A percentile compares a stretch with the other conserved stretches of the same genome.
phyloP scores from a whole-genome alignment of 2,329 filamentous ascomycete species.

The Xylaria polymorpha region DNA sequence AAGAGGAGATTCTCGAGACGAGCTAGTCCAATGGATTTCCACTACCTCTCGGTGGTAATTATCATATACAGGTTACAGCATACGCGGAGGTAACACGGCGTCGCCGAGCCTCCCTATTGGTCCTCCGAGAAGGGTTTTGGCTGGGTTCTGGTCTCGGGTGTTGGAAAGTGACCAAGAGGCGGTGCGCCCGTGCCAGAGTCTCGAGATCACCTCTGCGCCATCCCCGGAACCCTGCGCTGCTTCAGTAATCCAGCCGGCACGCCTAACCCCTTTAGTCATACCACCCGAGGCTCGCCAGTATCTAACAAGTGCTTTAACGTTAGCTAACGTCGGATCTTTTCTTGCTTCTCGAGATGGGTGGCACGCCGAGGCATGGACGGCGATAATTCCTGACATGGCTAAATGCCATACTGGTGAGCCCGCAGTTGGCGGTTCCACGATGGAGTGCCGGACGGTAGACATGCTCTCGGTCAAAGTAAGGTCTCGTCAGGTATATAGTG shows the following conservation, averaged over 20 bases:
- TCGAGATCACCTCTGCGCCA: conserved; percentile 19
- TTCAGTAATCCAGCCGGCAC: conserved; percentile 34
- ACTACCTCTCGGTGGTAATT: conserved; percentile 1
- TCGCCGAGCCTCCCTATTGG: conserved; percentile 24
- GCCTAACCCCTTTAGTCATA: conserved; percentile 44
- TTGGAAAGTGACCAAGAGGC: conserved; percentile 7
- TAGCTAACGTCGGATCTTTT: conserved; percentile 43
- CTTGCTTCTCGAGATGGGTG: conserved; percentile 42
- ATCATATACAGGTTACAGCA: neutral
- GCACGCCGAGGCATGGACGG: conserved; percentile 47
- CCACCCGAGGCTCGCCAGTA: conserved; percentile 41
- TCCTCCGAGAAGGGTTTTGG: conserved; percentile 1
- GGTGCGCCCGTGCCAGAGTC: conserved; percentile 4
- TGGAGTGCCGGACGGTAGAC: conserved; percentile 23
- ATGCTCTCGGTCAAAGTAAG: conserved; percentile 10
- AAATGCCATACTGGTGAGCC: conserved; percentile 25
- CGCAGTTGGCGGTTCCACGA: conserved; percentile 15
- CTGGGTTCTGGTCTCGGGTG: conserved; percentile 11
- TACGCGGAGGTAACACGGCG: conserved; percentile 11
- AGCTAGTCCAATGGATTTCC: neutral
- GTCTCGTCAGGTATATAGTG: conserved; percentile 8
- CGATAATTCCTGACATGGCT: conserved; percentile 47
- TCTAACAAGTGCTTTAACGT: conserved; percentile 40
- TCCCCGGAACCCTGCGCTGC: conserved; percentile 29
- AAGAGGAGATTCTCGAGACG: neutral